These are phyloP conservation scores for Bacidia rubella DNA, from an alignment of 495 filamentous ascomycete genomes.

Conservation along the genomic window DNA sequence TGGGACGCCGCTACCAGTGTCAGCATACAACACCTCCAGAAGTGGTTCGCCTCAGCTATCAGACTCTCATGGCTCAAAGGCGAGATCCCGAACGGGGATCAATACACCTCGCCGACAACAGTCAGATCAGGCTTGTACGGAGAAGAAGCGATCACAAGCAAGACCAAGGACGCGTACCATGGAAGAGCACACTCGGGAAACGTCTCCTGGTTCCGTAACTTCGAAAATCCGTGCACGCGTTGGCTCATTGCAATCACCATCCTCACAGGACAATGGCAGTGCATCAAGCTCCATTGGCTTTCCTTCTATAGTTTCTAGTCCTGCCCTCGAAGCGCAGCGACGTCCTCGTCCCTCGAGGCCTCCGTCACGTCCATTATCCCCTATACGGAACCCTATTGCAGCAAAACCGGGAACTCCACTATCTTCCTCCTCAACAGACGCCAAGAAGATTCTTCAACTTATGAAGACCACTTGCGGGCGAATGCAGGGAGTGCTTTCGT, in stretches of 20 bases:
- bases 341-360: slow-evolving; percentile 33
- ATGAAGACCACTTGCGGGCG: slow-evolving; percentile 47
- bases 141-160: slow-evolving; percentile 20
- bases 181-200: slow-evolving; percentile 34
- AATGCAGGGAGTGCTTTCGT: slow-evolving; percentile 42
- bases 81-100: slow-evolving; percentile 27
- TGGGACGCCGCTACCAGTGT: slow-evolving; percentile 29
- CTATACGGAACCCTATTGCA: slow-evolving; percentile 23
- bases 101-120: slow-evolving; percentile 23
- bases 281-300: slow-evolving; percentile 34
- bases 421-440: slow-evolving; percentile 37
- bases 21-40: slow-evolving; percentile 27
- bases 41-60: slow-evolving; percentile 31
- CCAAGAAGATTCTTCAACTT: slow-evolving; percentile 37
- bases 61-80: slow-evolving; percentile 23
- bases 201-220: slow-evolving; percentile 25
- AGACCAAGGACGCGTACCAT: slow-evolving; percentile 37
- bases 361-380: slow-evolving; percentile 23
- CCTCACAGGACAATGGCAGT: slow-evolving; percentile 20
- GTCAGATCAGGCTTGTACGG: slow-evolving; percentile 12
- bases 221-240: slow-evolving; percentile 29
- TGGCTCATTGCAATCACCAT: slow-evolving; percentile 30
- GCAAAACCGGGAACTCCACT: slow-evolving; percentile 35
- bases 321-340: slow-evolving; percentile 22
- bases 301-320: slow-evolving; percentile 35